Base-by-base conservation (phyloP, 176 grass and related monocot genomes). In the Panicum miliaceum region DNA sequence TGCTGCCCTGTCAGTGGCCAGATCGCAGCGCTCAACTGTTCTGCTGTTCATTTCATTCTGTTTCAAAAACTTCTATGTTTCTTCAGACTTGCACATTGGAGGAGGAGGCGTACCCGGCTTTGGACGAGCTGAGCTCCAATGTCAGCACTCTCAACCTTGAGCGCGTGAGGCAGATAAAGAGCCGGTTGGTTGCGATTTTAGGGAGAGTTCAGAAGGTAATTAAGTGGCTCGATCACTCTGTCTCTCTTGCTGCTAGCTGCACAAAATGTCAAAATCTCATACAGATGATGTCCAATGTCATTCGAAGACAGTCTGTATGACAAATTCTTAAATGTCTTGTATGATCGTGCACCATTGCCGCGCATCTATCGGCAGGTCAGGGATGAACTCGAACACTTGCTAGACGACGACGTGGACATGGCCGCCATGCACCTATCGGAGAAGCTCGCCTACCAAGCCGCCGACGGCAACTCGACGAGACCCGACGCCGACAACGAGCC, bases 101-200 rank as follows among this genome's bases (percentile, higher is more conserved):
- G 81, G 84, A 90, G 76, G 87, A 90, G 76, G 94, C 90, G 4
- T 85, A 96, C 80, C 94, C 94, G 47, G 90, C 86, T 71, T 61
- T 96, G 60, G 94, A 96, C 7, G 88, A 91, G 73, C 88, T 96
- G 50, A 87, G 84, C 43, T 86, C 86, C 82, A 96, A 96, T 35
- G 88, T 93, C 74, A 93, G 94, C 62, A 91, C 88, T 6, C 65
- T 96, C 25, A 96, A 93, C 70, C 88, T 96, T 36, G 94, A 96
- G 86, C 88, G 86, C 13, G 84, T 91, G 18, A 87, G 91, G 35
- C 94, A 93, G 16, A 93, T 93, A 43, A 96, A 93, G 89, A 96
- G 86, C 42, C 88, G 80, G 22, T 68, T 96, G 84, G 88, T 96
- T 35, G 86, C 73, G 0, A 87, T 91, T 43, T 86, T 82, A 7